A percentile compares a stretch with the other conserved stretches of the same genome.
These are phyloP conservation scores for Salix koriyanagi DNA, from an alignment of 345 rosid genomes.

Conservation along the genomic window DNA sequence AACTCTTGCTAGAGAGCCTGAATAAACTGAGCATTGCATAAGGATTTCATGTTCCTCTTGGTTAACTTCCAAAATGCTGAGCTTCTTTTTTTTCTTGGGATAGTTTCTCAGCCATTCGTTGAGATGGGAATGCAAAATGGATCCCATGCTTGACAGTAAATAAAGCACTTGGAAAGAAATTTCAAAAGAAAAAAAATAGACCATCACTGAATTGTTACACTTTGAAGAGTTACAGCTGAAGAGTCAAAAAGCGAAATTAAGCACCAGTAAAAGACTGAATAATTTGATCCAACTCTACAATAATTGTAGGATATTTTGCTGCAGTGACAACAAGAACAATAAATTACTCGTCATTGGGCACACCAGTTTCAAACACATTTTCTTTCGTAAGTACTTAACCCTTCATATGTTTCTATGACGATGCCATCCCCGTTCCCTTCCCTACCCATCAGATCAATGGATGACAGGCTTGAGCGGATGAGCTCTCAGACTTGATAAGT, in stretches of 20 bases:
- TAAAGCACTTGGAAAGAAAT: background rate
- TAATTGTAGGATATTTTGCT: background rate
- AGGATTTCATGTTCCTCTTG: background rate
- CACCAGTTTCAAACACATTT: background rate
- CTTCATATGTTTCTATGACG: background rate
- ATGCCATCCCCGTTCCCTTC: background rate
- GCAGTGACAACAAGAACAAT: background rate
- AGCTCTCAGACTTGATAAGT: slow-evolving; percentile 78
- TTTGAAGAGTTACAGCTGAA: background rate
- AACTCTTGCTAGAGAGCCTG: background rate
- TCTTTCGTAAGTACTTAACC: background rate
- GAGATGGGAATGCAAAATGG: background rate
- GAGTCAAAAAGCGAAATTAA: background rate
- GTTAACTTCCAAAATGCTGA: background rate
- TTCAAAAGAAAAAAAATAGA: background rate
- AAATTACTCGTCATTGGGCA: background rate
- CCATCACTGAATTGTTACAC: background rate
- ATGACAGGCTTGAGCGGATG: slow-evolving; percentile 91
- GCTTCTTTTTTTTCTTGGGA: background rate
- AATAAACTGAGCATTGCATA: background rate
- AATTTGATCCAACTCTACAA: background rate
- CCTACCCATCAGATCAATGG: slow-evolving; percentile 41
- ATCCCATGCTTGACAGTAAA: background rate
- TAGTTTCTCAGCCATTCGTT: too few species aligned
- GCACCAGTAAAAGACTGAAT: background rate